Conservation (phyloP, 805 yeast species). For the Suhomyces pyralidae region DNA sequence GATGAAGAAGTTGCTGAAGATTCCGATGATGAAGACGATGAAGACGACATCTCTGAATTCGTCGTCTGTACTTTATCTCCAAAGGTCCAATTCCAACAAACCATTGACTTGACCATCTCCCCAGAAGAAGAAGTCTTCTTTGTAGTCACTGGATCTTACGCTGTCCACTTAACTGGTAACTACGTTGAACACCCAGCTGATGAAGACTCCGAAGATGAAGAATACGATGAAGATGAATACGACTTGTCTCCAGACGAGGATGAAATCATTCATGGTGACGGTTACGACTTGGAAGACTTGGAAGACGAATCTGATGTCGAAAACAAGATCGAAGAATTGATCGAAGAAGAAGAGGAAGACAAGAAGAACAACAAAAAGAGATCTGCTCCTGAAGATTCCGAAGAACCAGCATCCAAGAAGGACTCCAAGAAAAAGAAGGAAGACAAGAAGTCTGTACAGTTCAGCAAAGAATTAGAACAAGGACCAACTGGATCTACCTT, state of each 20-base stretch:
- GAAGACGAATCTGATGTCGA: slow-evolving; percentile 71
- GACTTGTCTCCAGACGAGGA: slow-evolving; percentile 78
- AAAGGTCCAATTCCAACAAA: slow-evolving; percentile 78
- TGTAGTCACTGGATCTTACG: slow-evolving; percentile 94
- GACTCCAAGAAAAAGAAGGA: slow-evolving; percentile 26
- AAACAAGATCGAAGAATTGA: slow-evolving; percentile 69
- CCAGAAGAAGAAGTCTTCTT: slow-evolving; percentile 94
- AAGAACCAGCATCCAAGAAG: slow-evolving; percentile 22
- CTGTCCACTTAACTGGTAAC: slow-evolving; percentile 91
- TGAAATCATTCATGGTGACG: slow-evolving; percentile 55
- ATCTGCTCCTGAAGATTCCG: slow-evolving; percentile 27
- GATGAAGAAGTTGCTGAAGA: slow-evolving; percentile 48
- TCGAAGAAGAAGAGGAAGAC: slow-evolving; percentile 54
- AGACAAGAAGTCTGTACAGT: slow-evolving; percentile 75
- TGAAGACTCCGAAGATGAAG: slow-evolving; percentile 54
- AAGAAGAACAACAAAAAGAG: slow-evolving; percentile 30
- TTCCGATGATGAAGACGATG: slow-evolving; percentile 48
- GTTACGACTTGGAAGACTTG: slow-evolving; percentile 56
- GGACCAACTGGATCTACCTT: slow-evolving; percentile 71
- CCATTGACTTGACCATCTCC: slow-evolving; percentile 81
- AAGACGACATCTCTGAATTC: slow-evolving; percentile 74
- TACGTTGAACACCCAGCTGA: slow-evolving; percentile 95
- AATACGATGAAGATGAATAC: slow-evolving; percentile 52
- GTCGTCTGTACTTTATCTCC: slow-evolving; percentile 91
- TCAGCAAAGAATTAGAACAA: slow-evolving; percentile 87